Evolutionary conservation across 176 grass and related monocot genomes (phyloP).

Genomic region (Lolium perenne): DNA sequence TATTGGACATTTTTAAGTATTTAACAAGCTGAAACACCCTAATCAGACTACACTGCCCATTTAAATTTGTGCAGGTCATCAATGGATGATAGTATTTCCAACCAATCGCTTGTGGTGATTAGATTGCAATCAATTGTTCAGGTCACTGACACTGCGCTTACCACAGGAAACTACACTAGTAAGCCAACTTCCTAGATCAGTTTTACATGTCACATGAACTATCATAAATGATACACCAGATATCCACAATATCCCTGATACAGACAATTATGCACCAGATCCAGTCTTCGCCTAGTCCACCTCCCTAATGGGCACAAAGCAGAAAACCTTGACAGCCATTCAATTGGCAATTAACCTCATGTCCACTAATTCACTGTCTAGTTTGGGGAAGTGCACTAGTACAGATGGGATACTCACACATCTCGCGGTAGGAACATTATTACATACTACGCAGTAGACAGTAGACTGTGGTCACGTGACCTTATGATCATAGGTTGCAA

Average conservation of each 20-base stretch:
- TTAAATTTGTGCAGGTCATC: neutral
- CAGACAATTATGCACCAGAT: neutral
- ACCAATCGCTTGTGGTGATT: neutral
- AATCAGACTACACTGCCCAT: neutral
- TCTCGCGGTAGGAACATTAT: too few relatives aligned
- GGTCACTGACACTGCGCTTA: neutral
- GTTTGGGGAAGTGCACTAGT: neutral
- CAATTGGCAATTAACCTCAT: too few relatives aligned
- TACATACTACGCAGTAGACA: too few relatives aligned
- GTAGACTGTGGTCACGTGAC: too few relatives aligned
- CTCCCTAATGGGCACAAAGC: neutral
- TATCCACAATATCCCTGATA: neutral
- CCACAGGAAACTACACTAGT: neutral
- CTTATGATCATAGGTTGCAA: too few relatives aligned
- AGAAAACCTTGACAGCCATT: conserved; percentile 10
- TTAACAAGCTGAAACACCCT: neutral
- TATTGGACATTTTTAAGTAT: neutral
- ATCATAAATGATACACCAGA: neutral
- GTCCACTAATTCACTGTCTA: neutral
- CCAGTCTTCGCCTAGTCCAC: neutral
- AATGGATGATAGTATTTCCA: neutral
- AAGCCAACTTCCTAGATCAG: neutral
- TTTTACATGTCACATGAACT: neutral
- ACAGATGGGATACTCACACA: too few relatives aligned
- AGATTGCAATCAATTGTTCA: conserved; percentile 20